Base-by-base conservation (phyloP, 495 filamentous ascomycete species). In the Penicillium canescens region DNA sequence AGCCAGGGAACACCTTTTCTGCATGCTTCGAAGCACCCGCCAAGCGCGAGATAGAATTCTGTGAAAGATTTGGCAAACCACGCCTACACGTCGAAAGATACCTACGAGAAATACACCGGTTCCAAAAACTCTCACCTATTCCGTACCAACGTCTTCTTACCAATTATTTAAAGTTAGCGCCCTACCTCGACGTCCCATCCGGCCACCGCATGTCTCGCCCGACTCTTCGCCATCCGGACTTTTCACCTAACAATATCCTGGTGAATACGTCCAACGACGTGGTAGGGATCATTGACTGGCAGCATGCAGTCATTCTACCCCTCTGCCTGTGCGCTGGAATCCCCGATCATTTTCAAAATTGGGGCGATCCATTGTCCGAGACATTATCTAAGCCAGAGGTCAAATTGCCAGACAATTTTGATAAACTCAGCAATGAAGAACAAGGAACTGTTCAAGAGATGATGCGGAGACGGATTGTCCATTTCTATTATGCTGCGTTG, bases 281-380 rank as follows among this genome's bases (percentile, higher is more conserved):
- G 0, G 38, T 56, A 10, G 63, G 68, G n/a, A 59, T 70, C 9
- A 71, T 73, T 41, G 65, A 73, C 45, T 71, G 59, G 70, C 58
- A 73, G 35, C 55, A 70, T 45, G 51, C 63, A 6, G 62, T 61
- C 0, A 47, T 67, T 21, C 50, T 72, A n/a, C 70, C 67, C 1
- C 65, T 61, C 23, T 60, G 52, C 21, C 43, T 72, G 11, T 67
- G 56, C 37, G 67, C 67, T 43, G 67, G 65, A 24, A 63, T 63
- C 4, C 67, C 65, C 0, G 40, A 52, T 6, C 34, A 63, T 44
- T 70, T 70, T 54, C 56, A 72, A 44, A 72, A 72, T 16, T 67
- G 56, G 62, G 56, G 57, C n/a, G 65, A 65, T 57, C 62, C 56
- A n/a, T 7, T 61, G 6, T 68, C 65, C 9, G 62, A 65, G 33